A percentile compares a stretch with the other conserved stretches of the same genome.
phyloP scores from a whole-genome alignment of 2,329 filamentous ascomycete genomes.

The Aschersonia sp. region DNA sequence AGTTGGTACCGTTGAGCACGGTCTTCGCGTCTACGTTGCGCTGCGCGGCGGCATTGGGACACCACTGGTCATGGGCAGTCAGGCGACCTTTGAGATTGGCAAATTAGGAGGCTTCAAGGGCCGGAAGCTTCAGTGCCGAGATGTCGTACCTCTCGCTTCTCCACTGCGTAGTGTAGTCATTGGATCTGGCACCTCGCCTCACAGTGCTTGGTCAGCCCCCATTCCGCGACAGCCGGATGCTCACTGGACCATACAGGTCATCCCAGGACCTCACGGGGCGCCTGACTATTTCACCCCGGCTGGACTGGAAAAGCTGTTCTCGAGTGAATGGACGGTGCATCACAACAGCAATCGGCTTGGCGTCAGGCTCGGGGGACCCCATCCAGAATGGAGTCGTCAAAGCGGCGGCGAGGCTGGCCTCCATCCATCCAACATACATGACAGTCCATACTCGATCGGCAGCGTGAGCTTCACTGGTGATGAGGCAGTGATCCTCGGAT shows the following conservation, averaged over 20 bases:
- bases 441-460: constrained; percentile 23
- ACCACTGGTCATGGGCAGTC: too few species aligned
- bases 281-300: constrained; percentile 21
- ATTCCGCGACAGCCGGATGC: too few species aligned
- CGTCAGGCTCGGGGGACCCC: constrained; percentile 21
- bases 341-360: constrained; percentile 26
- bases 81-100: too few species aligned
- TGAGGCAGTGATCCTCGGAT: constrained; percentile 21
- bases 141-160: too few species aligned
- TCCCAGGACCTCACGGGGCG: constrained; percentile 23
- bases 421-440: constrained; percentile 27
- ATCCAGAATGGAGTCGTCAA: constrained; percentile 20
- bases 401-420: constrained; percentile 22
- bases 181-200: too few species aligned
- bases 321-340: constrained; percentile 20
- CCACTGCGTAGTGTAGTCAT: too few species aligned
- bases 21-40: too few species aligned
- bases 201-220: too few species aligned
- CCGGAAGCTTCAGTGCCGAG: too few species aligned
- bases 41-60: too few species aligned
- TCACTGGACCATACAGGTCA: constrained; percentile 16
- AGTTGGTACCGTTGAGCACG: too few species aligned
- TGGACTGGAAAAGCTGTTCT: constrained; percentile 16
- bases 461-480: constrained; percentile 28
- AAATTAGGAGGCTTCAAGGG: too few species aligned